Percentiles rank a stretch among this genome's conserved stretches.
Conservation (phyloP, 2,329 filamentous ascomycete genomes). For the Paecilomyces fulvus region DNA sequence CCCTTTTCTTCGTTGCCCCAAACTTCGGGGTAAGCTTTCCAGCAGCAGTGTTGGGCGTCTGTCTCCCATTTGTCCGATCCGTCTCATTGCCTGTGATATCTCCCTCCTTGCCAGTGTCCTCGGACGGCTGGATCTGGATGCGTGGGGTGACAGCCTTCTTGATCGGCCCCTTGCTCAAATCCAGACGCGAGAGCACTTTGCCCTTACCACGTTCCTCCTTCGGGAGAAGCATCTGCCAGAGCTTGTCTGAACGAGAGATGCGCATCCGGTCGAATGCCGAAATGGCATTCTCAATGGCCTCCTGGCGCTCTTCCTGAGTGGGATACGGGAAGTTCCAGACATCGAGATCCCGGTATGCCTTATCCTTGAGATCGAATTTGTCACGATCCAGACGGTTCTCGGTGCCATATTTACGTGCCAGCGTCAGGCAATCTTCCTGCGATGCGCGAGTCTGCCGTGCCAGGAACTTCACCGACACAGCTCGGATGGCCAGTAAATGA, state of each 20-base stretch:
- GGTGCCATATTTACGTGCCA: conserved; percentile 46
- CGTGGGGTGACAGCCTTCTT: conserved; percentile 30
- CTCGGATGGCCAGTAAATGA: conserved; percentile 47
- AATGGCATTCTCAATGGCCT: conserved; percentile 55
- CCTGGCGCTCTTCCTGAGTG: conserved; percentile 46
- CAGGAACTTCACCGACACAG: conserved; percentile 41
- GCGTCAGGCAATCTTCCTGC: conserved; percentile 38
- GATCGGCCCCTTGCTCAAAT: conserved; percentile 37
- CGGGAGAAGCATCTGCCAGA: conserved; percentile 55
- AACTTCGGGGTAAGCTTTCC: conserved; percentile 18
- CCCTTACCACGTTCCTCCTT: conserved; percentile 55
- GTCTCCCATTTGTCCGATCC: conserved; percentile 21
- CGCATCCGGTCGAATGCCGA: conserved; percentile 55
- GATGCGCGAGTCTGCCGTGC: conserved; percentile 40
- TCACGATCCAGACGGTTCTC: conserved; percentile 40
- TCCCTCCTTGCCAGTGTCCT: conserved; percentile 29
- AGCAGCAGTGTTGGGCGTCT: conserved; percentile 19
- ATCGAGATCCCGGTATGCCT: conserved; percentile 53
- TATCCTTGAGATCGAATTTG: conserved; percentile 49
- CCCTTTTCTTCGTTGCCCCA: conserved; percentile 26
- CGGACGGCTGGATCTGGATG: conserved; percentile 27
- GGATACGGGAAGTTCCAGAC: conserved; percentile 54
- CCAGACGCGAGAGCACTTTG: conserved; percentile 51
- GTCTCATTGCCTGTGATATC: conserved; percentile 28
- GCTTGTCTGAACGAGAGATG: conserved; percentile 50